Conservation (phyloP, 164 flowering plant genomes). For the Tetrastigma voinierianum region DNA sequence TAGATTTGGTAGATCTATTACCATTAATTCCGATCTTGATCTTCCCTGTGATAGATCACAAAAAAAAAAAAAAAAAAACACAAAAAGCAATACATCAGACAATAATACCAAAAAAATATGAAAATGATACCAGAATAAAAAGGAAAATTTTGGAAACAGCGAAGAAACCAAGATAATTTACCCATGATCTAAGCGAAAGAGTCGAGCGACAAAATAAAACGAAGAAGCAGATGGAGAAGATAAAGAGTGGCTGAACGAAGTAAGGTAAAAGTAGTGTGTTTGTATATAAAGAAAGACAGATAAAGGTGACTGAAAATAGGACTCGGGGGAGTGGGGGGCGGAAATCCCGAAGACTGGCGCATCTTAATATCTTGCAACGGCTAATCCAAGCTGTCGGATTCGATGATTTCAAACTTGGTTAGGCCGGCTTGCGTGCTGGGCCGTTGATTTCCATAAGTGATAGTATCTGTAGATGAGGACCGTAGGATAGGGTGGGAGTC, state of each 20-base stretch:
- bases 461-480: too few species aligned
- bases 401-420: neutral
- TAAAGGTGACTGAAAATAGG: constrained; percentile 8
- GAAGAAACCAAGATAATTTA: neutral
- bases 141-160: neutral
- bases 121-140: too few species aligned
- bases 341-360: neutral
- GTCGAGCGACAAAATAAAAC: neutral
- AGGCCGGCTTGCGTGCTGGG: too few species aligned
- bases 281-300: too few species aligned
- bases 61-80: neutral
- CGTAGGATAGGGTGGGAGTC: too few species aligned
- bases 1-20: constrained; percentile 16
- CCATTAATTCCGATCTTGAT: constrained; percentile 89
- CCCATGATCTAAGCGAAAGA: constrained; percentile 19
- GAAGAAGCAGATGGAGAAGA: neutral
- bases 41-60: constrained; percentile 28
- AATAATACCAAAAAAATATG: neutral
- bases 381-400: neutral
- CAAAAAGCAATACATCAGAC: neutral
- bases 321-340: neutral
- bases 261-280: neutral
- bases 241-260: neutral
- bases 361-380: neutral
- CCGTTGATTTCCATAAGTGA: neutral